These are phyloP conservation scores for Cercospora canescens DNA, from an alignment of 2,329 filamentous ascomycete genomes.

Conservation along the genomic window DNA sequence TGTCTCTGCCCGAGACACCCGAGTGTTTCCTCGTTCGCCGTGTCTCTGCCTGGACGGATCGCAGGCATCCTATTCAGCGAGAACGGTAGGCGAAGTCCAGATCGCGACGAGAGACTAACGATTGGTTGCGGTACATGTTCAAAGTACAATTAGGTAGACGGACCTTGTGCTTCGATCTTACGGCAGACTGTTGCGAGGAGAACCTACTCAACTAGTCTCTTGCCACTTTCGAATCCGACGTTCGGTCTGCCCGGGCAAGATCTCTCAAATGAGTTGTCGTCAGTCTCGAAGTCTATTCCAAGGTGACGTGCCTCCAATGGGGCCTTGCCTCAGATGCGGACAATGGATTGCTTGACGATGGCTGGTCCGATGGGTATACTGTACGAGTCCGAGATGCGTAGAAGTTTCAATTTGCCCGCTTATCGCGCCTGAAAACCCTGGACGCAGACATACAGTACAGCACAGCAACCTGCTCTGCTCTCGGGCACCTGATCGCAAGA, in stretches of 20 bases:
- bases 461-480: no score
- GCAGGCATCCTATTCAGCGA: no score
- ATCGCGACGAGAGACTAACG: no score
- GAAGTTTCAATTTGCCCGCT: neutral
- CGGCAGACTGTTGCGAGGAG: no score
- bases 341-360: neutral
- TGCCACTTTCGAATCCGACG: neutral
- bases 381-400: neutral
- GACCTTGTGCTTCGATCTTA: no score
- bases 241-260: neutral
- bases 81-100: no score
- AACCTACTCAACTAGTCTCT: no score
- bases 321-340: neutral
- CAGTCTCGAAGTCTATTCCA: neutral
- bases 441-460: neutral
- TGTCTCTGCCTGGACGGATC: no score
- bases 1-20: no score
- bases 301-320: neutral
- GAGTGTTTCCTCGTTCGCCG: no score
- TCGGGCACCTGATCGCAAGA: neutral
- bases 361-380: neutral
- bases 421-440: neutral
- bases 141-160: no score
- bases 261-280: neutral
- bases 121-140: no score